Percentiles rank a stretch among this genome's conserved stretches.
Evolutionary conservation across 768 basidiomycete species (phyloP).

Genomic region (Omphalotus guepiniiformis): DNA sequence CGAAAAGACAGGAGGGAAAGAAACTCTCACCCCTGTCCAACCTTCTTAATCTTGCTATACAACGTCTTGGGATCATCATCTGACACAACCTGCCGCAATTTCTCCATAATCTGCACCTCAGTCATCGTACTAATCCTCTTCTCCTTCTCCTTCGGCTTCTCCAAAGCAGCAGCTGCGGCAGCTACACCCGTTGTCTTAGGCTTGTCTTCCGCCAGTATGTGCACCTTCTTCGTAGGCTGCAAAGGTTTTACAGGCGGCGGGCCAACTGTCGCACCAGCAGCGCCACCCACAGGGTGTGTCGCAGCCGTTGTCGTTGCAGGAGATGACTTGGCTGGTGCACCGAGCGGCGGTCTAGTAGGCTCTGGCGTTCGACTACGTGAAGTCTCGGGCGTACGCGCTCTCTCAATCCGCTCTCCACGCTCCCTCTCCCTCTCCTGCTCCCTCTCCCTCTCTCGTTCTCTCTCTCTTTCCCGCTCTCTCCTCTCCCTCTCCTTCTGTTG

Average conservation of each 20-base stretch:
- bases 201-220: conserved; percentile 49
- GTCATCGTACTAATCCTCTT: conserved; percentile 95
- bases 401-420: background rate
- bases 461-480: conserved; percentile 23
- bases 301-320: conserved; percentile 45
- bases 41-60: conserved; percentile 98
- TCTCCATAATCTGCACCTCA: conserved; percentile 98
- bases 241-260: conserved; percentile 70
- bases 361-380: too few species aligned
- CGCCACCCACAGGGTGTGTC: conserved; percentile 39
- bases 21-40: conserved; percentile 87
- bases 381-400: conserved; percentile 15
- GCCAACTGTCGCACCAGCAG: conserved; percentile 48
- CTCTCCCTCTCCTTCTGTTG: conserved; percentile 36
- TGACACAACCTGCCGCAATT: conserved; percentile 83
- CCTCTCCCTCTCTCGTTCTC: conserved; percentile 21
- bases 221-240: conserved; percentile 72
- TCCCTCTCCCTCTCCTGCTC: conserved; percentile 7
- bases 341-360: conserved; percentile 32
- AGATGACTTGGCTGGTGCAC: conserved; percentile 33
- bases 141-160: conserved; percentile 78
- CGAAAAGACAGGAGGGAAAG: conserved; percentile 10
- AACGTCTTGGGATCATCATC: conserved; percentile 82
- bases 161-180: conserved; percentile 67
- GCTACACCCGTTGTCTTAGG: conserved; percentile 44